Evolutionary conservation across 441 rosid species (phyloP).

Genomic region (Lepidium campestre): DNA sequence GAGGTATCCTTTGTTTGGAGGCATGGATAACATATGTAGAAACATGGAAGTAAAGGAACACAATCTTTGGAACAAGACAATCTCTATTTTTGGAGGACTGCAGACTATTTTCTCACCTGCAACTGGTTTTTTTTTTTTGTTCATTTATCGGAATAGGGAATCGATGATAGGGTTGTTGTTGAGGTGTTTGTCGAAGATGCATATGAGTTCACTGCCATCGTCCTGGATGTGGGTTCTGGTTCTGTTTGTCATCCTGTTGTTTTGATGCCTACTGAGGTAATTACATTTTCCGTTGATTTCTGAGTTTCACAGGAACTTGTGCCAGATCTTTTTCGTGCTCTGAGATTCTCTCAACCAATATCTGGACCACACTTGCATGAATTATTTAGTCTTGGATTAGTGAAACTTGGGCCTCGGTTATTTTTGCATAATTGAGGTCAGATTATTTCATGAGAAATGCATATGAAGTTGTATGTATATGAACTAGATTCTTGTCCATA

Average conservation of each 20-base stretch:
- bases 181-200: slow-evolving; percentile 87
- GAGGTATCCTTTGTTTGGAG: slow-evolving; percentile 49
- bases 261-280: slow-evolving; percentile 91
- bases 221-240: slow-evolving; percentile 86
- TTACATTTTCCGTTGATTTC: slow-evolving; percentile 12
- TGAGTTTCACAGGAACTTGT: slow-evolving; percentile 3
- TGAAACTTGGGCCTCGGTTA: not conserved
- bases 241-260: slow-evolving; percentile 70
- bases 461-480: not conserved
- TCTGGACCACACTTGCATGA: not conserved
- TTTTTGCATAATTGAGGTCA: not conserved
- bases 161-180: slow-evolving; percentile 68
- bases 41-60: not conserved
- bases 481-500: not conserved
- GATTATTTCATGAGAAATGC: not conserved
- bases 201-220: slow-evolving; percentile 85
- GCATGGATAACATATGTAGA: not conserved
- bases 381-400: not conserved
- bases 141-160: slow-evolving; percentile 46
- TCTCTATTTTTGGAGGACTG: not conserved
- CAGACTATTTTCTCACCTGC: not conserved
- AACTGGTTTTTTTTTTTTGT: slow-evolving; percentile 11
- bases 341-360: not conserved
- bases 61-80: not conserved
- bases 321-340: not conserved